Evolutionary conservation across 2,329 filamentous ascomycete genomes (phyloP), one percentile per base, ranked within the genome.

Genomic region (Eurotiales sp.): DNA sequence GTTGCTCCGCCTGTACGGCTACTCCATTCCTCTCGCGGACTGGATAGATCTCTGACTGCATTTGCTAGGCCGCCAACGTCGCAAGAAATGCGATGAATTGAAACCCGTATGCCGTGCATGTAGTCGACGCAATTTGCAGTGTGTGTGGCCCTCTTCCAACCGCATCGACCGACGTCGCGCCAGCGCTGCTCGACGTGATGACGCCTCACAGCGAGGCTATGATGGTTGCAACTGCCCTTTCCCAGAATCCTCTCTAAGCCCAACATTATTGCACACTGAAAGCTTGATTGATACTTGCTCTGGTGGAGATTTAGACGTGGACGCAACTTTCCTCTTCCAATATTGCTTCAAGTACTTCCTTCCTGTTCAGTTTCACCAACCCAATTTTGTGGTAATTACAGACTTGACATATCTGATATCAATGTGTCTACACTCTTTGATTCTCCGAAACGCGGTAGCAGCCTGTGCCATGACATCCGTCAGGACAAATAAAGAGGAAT

Each of bases 71-170:
- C 40, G 40, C 11, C 40, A 42, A 27, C 40, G 40, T 23, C 40
- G 40, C 14, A 42, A 42, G 40, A 42, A 42, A 27, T 42, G 40
- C 19, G 40, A 42, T n/a, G 40, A 42, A 17, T 14, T 25, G 21
- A 42, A 42, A 27, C 40, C 40, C 6, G 14, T 23, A 21, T 42
- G 40, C n/a, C 23, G 14, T n/a, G 21, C 40, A 15, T 42, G 40
- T 42, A 23, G n/a, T n/a, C 40, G 12, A 2, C 11, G 23, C 21
- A 25, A 27, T 14, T 14, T 42, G 19, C 21, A 42, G 23, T 42
- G 40, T 22, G 17, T 22, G 79, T 74, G 4, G 66, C 67, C 40
- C 2, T 42, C 22, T 37, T 17, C 34, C 11, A 37, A 37, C 21
- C 34, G 34, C 34, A 21, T 37, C n/a, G 34, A 19, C 34, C 34